A percentile compares a stretch with the other conserved stretches of the same genome.
These are phyloP conservation scores for Cystofilobasidium ferigula DNA, from an alignment of 768 basidiomycete genomes.

Conservation along the genomic window DNA sequence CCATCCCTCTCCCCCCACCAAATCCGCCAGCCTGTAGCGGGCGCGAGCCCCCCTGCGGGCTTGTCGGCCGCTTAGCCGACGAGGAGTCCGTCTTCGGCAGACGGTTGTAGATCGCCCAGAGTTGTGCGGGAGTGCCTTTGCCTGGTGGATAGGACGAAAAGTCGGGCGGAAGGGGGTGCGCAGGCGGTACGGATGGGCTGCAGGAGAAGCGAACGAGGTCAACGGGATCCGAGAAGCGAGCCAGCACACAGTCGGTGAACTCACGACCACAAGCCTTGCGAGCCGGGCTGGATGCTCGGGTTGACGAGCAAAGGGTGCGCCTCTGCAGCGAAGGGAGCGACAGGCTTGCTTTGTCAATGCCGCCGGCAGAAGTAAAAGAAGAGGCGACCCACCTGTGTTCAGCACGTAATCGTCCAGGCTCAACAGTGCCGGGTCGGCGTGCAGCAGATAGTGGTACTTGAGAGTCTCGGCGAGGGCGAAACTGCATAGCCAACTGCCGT, in stretches of 20 bases:
- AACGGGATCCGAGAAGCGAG: not conserved
- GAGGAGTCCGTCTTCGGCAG: too few species aligned
- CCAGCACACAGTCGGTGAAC: not conserved
- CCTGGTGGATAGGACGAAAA: not conserved
- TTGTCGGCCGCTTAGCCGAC: too few species aligned
- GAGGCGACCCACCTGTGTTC: conserved; percentile 23
- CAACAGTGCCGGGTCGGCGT: conserved; percentile 35
- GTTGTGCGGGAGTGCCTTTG: not conserved
- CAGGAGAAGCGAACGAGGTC: not conserved
- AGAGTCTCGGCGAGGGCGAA: conserved; percentile 40
- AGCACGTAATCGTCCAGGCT: conserved; percentile 39
- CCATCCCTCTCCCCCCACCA: too few species aligned
- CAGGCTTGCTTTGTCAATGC: not conserved
- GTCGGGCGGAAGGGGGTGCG: not conserved
- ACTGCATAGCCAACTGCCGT: not conserved
- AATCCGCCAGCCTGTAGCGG: too few species aligned
- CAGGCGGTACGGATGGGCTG: not conserved
- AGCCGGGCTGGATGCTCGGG: not conserved
- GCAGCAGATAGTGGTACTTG: conserved; percentile 33
- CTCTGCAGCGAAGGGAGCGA: not conserved
- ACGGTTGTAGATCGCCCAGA: not conserved
- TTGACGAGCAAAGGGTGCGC: not conserved
- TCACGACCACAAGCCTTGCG: conserved; percentile 3
- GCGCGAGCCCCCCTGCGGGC: too few species aligned
- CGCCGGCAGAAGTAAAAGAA: too few species aligned